These are phyloP conservation scores for Aspergillus sergii DNA, from an alignment of 2,329 filamentous ascomycete species.

Conservation along the genomic window DNA sequence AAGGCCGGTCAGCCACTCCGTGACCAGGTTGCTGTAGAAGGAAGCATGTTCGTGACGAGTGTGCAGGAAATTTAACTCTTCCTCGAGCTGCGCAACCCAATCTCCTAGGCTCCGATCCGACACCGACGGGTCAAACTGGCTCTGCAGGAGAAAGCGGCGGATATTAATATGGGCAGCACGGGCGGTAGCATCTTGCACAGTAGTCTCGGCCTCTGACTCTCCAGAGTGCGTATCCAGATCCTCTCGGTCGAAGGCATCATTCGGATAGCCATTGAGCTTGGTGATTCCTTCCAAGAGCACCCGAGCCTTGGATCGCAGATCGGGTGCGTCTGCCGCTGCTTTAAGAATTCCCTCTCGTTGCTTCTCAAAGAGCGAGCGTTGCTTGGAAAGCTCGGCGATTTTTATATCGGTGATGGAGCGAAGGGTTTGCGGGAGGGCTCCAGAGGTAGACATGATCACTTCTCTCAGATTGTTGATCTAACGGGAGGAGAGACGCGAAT, in stretches of 20 bases:
- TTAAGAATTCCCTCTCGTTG: constrained; percentile 48
- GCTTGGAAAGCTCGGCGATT: constrained; percentile 58
- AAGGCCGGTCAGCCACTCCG: constrained; percentile 54
- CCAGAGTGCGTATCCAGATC: constrained; percentile 28
- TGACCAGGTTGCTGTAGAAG: constrained; percentile 59
- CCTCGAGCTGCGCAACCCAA: constrained; percentile 52
- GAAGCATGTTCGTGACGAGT: constrained; percentile 59
- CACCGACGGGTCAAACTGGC: constrained; percentile 56
- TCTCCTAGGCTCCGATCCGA: constrained; percentile 48
- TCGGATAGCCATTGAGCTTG: constrained; percentile 39
- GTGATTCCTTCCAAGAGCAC: constrained; percentile 42
- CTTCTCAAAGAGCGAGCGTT: constrained; percentile 53
- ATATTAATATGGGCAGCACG: constrained; percentile 46
- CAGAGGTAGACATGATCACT: constrained; percentile 32
- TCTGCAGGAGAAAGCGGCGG: constrained; percentile 56
- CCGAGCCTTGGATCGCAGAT: constrained; percentile 35
- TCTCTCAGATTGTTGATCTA: background rate
- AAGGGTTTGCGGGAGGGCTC: constrained; percentile 55
- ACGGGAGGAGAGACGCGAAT: background rate
- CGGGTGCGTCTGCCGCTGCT: constrained; percentile 30
- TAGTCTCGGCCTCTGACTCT: constrained; percentile 1
- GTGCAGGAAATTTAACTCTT: constrained; percentile 53
- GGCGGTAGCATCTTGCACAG: constrained; percentile 23
- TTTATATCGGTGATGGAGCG: constrained; percentile 60
- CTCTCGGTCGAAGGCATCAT: constrained; percentile 39